Conservation (phyloP, 345 rosid genomes). For the Hibiscus mutabilis region DNA sequence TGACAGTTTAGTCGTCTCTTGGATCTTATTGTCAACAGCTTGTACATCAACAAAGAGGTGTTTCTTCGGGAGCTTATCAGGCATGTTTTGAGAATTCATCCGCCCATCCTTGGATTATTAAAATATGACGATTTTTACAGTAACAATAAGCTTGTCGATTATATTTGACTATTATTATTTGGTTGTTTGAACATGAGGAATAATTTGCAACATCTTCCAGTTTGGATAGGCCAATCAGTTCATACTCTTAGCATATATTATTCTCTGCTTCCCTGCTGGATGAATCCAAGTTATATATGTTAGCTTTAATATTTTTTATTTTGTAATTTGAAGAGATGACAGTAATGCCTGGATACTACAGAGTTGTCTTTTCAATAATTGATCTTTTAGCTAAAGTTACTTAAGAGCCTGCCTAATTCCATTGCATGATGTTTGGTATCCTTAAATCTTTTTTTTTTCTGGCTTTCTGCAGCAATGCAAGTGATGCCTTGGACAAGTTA, state of each 20-base stretch:
- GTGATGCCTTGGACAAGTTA: conserved; percentile 95
- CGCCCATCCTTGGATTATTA: not conserved
- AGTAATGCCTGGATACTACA: not conserved
- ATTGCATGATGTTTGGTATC: not conserved
- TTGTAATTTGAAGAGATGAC: not conserved
- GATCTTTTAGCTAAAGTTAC: not conserved
- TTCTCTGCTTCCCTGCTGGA: not conserved
- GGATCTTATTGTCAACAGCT: conserved; percentile 95
- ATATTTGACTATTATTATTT: no score
- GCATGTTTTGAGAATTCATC: conserved; percentile 22
- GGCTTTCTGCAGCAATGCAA: conserved; percentile 68
- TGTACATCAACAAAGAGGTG: conserved; percentile 96
- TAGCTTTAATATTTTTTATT: no score
- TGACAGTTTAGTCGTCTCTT: conserved; percentile 94
- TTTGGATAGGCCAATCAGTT: not conserved
- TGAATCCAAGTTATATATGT: not conserved
- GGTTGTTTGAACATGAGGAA: not conserved
- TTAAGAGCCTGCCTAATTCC: not conserved
- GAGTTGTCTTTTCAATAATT: not conserved
- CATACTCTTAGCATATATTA: not conserved
- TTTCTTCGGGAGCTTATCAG: conserved; percentile 95
- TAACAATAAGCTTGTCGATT: no score
- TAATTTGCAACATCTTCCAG: not conserved
- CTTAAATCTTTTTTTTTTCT: not conserved
- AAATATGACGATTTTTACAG: not conserved